Percentiles rank a stretch among this genome's conserved stretches.
Evolutionary conservation across 345 rosid genomes (phyloP).

Genomic region (Arabidopsis suecica): DNA sequence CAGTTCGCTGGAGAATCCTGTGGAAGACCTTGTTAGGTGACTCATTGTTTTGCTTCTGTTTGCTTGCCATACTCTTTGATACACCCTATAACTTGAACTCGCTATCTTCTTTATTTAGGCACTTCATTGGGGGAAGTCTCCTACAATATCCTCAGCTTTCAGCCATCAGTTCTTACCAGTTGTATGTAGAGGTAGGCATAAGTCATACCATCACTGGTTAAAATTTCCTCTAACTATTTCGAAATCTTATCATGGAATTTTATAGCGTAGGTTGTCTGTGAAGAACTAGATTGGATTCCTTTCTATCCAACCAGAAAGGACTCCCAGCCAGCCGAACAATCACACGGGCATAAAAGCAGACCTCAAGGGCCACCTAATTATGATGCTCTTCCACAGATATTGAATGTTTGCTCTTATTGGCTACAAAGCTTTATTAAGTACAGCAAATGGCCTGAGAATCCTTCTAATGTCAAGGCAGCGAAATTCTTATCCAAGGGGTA

Average conservation of each 20-base stretch:
- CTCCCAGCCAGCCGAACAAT: constrained; percentile 44
- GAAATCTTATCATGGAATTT: constrained; percentile 34
- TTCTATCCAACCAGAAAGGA: constrained; percentile 61
- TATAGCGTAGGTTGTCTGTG: constrained; percentile 79
- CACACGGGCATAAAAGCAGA: constrained; percentile 64
- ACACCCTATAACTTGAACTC: constrained; percentile 27
- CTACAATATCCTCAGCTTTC: constrained; percentile 93
- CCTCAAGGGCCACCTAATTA: constrained; percentile 70
- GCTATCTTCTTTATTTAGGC: constrained; percentile 52
- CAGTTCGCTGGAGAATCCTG: constrained; percentile 59
- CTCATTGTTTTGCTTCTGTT: constrained; percentile 26
- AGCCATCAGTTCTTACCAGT: constrained; percentile 91
- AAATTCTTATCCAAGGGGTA: constrained; percentile 90
- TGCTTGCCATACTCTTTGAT: constrained; percentile 18
- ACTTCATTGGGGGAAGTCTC: constrained; percentile 93
- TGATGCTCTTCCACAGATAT: constrained; percentile 71
- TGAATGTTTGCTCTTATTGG: constrained; percentile 94
- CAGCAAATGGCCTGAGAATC: constrained; percentile 93
- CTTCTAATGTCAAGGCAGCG: constrained; percentile 86
- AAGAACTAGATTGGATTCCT: constrained; percentile 95
- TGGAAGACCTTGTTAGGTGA: constrained; percentile 84
- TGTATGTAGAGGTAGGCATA: constrained; percentile 89
- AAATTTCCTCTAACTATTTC: constrained; percentile 25
- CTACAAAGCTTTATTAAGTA: constrained; percentile 90
- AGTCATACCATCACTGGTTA: constrained; percentile 29